Conservation (phyloP, 1,139 yeast genomes). For the Candida anutae region DNA sequence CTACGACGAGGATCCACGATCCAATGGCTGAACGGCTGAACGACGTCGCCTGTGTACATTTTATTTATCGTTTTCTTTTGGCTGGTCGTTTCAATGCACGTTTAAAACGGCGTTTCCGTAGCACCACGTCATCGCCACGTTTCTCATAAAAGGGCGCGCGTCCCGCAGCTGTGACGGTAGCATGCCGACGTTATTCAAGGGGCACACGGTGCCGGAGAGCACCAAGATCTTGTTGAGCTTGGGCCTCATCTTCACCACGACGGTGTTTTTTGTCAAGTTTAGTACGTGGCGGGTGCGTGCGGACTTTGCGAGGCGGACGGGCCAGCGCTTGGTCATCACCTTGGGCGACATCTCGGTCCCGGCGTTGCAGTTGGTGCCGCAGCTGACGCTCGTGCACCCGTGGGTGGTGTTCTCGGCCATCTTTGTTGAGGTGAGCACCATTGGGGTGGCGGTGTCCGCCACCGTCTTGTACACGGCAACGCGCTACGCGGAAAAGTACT, state of each 20-base stretch:
- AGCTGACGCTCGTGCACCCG: constrained; percentile 51
- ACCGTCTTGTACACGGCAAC: constrained; percentile 46
- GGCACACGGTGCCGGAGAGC: constrained; percentile 8
- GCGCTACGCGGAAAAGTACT: constrained; percentile 43
- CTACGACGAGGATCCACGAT: too few species aligned
- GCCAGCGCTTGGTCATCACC: constrained; percentile 1
- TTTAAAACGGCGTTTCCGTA: too few species aligned
- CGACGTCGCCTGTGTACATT: too few species aligned
- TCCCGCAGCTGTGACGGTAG: too few species aligned
- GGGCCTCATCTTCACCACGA: constrained; percentile 15
- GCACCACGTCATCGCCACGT: too few species aligned
- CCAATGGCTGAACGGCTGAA: too few species aligned
- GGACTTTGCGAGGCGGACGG: constrained; percentile 3
- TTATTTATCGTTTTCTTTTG: too few species aligned
- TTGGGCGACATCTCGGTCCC: constrained; percentile 47
- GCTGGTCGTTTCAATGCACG: too few species aligned
- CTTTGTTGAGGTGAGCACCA: constrained; percentile 57
- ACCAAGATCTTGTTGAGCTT: constrained; percentile 21
- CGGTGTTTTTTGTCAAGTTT: constrained; percentile 23
- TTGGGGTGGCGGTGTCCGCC: constrained; percentile 43
- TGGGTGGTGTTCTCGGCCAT: constrained; percentile 72
- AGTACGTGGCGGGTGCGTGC: constrained; percentile 8
- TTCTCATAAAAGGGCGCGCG: too few species aligned
- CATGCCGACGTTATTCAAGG: neutral
- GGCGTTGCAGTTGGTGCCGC: constrained; percentile 63